These are phyloP conservation scores for Saturnispora serradocipensis DNA, from an alignment of 805 yeast species.

Conservation along the genomic window DNA sequence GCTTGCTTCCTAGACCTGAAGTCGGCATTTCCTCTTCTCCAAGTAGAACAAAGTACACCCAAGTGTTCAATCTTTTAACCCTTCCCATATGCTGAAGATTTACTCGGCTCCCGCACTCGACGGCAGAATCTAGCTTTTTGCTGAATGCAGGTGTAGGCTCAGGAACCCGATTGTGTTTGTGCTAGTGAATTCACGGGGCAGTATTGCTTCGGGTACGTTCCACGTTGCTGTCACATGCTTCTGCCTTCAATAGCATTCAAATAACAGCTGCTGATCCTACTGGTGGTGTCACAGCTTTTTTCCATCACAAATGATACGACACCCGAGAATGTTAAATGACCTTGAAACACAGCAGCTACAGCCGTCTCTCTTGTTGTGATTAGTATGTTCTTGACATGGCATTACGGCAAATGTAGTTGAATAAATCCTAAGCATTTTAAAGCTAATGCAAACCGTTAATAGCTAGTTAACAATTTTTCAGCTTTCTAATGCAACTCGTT, in stretches of 20 bases:
- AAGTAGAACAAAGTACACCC: not conserved
- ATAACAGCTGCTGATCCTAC: too few species aligned
- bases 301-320: too few species aligned
- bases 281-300: too few species aligned
- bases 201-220: not conserved
- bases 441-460: not conserved
- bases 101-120: not conserved
- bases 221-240: too few species aligned
- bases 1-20: not conserved
- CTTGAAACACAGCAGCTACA: too few species aligned
- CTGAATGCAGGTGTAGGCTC: not conserved
- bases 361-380: too few species aligned
- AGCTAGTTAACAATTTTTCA: not conserved
- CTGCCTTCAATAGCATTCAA: too few species aligned
- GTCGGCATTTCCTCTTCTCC: not conserved
- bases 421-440: too few species aligned
- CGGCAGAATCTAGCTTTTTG: not conserved
- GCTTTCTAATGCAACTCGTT: not conserved
- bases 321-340: too few species aligned
- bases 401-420: too few species aligned
- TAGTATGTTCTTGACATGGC: too few species aligned
- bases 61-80: not conserved
- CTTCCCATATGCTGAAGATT: not conserved
- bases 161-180: not conserved
- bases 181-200: not conserved